A percentile compares a stretch with the other conserved stretches of the same genome.
Evolutionary conservation across 495 filamentous ascomycete genomes (phyloP).

Genomic region (Pseudevernia furfuracea): DNA sequence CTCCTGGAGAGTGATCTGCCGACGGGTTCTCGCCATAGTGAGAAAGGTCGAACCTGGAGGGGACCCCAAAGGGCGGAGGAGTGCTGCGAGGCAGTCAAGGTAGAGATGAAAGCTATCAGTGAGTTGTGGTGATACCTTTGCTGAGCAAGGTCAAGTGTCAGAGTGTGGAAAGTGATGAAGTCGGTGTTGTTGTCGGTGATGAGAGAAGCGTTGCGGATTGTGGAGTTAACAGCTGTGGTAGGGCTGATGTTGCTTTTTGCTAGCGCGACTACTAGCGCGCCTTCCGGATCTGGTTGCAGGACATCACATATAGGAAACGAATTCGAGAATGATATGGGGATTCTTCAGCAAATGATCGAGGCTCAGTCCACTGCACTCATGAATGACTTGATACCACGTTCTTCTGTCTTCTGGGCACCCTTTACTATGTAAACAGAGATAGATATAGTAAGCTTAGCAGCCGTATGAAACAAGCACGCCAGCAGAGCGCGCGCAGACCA

Average conservation of each 20-base stretch:
- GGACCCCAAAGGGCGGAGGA: background rate
- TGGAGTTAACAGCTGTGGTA: background rate
- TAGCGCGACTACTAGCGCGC: background rate
- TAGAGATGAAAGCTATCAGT: background rate
- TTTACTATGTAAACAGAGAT: background rate
- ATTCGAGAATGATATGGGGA: background rate
- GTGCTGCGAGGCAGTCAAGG: background rate
- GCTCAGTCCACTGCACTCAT: background rate
- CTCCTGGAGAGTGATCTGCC: background rate
- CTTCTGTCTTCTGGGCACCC: background rate
- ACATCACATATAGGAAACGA: background rate
- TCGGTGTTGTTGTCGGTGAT: background rate
- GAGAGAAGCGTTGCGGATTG: background rate
- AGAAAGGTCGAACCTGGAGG: background rate
- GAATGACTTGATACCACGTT: background rate
- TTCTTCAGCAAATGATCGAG: background rate
- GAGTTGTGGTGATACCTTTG: background rate
- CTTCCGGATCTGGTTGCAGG: background rate
- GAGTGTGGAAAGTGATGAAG: background rate
- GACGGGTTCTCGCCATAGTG: conserved; percentile 8
- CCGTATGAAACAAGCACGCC: background rate
- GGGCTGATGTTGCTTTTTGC: conserved; percentile 8
- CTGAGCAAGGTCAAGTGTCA: background rate
- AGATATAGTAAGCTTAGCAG: background rate
- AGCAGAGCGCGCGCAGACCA: background rate